Evolutionary conservation across 495 filamentous ascomycete species (phyloP).

Genomic region (Penicillium bovifimosum): DNA sequence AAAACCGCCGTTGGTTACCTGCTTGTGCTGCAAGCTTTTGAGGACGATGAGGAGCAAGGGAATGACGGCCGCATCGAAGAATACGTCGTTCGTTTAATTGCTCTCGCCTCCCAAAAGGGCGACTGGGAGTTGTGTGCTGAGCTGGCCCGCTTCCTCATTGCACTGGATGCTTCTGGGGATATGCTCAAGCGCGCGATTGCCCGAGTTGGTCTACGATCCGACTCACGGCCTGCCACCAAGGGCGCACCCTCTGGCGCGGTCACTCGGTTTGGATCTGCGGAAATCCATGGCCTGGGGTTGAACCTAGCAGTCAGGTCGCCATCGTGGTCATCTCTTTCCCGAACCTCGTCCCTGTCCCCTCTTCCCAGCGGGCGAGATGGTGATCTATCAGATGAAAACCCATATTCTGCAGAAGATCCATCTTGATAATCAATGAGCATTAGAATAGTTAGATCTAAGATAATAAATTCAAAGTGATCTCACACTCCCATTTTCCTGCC

Average conservation of each 20-base stretch:
- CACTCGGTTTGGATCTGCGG: conserved; percentile 23
- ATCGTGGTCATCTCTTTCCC: conserved; percentile 38
- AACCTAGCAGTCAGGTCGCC: conserved; percentile 30
- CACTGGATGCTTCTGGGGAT: conserved; percentile 79
- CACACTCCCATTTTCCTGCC: not conserved
- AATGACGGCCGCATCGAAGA: conserved; percentile 58
- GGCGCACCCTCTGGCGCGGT: conserved; percentile 17
- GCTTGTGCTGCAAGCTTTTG: conserved; percentile 89
- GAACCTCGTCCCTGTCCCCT: conserved; percentile 27
- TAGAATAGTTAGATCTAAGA: not conserved
- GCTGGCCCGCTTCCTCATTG: conserved; percentile 85
- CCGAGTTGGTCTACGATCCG: conserved; percentile 49
- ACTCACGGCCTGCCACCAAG: conserved; percentile 13
- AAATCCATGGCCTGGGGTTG: conserved; percentile 38
- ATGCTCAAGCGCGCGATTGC: conserved; percentile 75
- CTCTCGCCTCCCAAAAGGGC: conserved; percentile 71
- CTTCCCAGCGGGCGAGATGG: conserved; percentile 16
- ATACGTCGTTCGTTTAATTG: conserved; percentile 70
- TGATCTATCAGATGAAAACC: conserved; percentile 19
- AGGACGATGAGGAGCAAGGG: conserved; percentile 63
- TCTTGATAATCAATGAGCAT: conserved; percentile 9
- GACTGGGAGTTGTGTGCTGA: conserved; percentile 99
- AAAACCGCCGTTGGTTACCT: conserved; percentile 97
- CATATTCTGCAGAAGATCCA: conserved; percentile 11
- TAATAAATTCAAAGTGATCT: not conserved